Percentiles rank a stretch among this genome's conserved stretches.
phyloP scores from a whole-genome alignment of 768 basidiomycete genomes.

The Kwoniella sp. region DNA sequence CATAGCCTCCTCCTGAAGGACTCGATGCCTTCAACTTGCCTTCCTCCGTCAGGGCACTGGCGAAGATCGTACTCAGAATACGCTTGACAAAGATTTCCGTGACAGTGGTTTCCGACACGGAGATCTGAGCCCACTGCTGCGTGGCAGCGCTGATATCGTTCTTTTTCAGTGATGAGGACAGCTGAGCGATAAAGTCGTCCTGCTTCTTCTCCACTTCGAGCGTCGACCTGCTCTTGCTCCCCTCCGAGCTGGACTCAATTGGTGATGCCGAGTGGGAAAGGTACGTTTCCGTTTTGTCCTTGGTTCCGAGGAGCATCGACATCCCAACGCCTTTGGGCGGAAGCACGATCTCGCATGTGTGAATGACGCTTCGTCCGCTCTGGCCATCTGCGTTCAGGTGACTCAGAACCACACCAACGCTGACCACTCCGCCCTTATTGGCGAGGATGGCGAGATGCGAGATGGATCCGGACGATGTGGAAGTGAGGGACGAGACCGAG shows the following conservation, averaged over 20 bases:
- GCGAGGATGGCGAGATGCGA: constrained; percentile 27
- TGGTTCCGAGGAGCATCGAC: constrained; percentile 36
- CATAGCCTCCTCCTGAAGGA: constrained; percentile 27
- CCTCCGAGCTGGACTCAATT: neutral
- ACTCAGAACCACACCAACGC: constrained; percentile 30
- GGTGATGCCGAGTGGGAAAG: neutral
- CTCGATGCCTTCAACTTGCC: constrained; percentile 1
- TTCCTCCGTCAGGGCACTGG: constrained; percentile 23
- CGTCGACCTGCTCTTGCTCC: neutral
- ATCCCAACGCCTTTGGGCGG: constrained; percentile 42
- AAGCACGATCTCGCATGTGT: constrained; percentile 40
- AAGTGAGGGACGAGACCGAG: constrained; percentile 25
- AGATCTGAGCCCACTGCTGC: neutral
- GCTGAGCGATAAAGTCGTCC: constrained; percentile 5
- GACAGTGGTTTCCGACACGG: neutral
- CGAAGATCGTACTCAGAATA: constrained; percentile 25
- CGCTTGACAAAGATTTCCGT: constrained; percentile 24
- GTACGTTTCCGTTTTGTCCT: constrained; percentile 28
- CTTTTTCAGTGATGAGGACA: constrained; percentile 11
- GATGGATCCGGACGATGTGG: constrained; percentile 21
- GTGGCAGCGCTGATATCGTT: constrained; percentile 5
- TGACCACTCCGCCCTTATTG: constrained; percentile 11
- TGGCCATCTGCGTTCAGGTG: constrained; percentile 28
- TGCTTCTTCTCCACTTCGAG: neutral
- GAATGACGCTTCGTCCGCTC: constrained; percentile 40